Evolutionary conservation across 1,139 yeast genomes (phyloP).

Genomic region (Suzukiozyma palmioleophila): DNA sequence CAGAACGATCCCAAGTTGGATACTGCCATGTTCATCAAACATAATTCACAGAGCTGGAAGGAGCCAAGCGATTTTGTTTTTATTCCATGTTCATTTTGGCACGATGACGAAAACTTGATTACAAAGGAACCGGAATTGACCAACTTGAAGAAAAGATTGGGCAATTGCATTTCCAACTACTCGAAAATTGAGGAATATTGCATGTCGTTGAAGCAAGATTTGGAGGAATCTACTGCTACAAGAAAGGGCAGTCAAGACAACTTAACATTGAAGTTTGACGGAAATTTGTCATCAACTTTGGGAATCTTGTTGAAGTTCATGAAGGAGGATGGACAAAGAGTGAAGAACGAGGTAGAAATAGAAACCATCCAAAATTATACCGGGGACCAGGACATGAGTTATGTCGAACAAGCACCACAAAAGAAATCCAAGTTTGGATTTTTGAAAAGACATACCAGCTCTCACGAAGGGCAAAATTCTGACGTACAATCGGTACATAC

Average conservation of each 20-base stretch:
- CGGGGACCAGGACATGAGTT: constrained; percentile 64
- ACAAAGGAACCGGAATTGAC: constrained; percentile 61
- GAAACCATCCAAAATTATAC: constrained; percentile 88
- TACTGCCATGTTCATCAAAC: constrained; percentile 89
- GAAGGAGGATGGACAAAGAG: constrained; percentile 67
- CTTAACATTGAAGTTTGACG: constrained; percentile 48
- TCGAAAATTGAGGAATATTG: constrained; percentile 41
- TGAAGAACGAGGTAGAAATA: constrained; percentile 77
- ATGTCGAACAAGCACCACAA: constrained; percentile 37
- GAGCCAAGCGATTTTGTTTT: constrained; percentile 85
- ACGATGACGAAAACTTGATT: constrained; percentile 82
- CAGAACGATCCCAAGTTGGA: constrained; percentile 76
- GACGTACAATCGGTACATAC: constrained; percentile 32
- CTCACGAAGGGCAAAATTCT: constrained; percentile 11
- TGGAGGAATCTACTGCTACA: constrained; percentile 44
- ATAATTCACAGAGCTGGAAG: constrained; percentile 69
- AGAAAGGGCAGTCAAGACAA: constrained; percentile 27
- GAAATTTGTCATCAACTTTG: constrained; percentile 52
- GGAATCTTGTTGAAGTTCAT: constrained; percentile 58
- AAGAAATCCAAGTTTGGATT: constrained; percentile 58
- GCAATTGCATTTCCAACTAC: constrained; percentile 44
- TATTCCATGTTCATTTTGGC: constrained; percentile 93
- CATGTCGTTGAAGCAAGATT: constrained; percentile 42
- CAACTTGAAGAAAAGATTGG: constrained; percentile 57
- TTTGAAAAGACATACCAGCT: constrained; percentile 24